These are phyloP conservation scores for Hevea brasiliensis DNA, from an alignment of 345 rosid genomes.

Conservation along the genomic window DNA sequence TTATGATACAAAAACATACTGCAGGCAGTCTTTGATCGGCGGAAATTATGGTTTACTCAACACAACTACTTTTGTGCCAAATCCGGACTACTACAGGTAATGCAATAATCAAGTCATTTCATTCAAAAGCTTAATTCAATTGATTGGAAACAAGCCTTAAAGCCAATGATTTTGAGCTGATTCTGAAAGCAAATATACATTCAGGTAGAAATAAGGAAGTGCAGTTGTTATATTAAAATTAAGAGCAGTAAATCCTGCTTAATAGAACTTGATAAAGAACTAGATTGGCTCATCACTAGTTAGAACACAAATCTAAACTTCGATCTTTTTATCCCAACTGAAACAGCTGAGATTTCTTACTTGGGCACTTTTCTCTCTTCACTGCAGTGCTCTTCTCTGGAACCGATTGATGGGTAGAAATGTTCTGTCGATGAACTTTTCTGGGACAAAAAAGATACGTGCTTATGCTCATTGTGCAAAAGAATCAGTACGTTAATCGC, in stretches of 20 bases:
- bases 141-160: not conserved
- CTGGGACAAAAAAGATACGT: slow-evolving; percentile 66
- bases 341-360: not conserved
- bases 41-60: slow-evolving; percentile 86
- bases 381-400: slow-evolving; percentile 90
- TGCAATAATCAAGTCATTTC: not conserved
- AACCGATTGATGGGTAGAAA: slow-evolving; percentile 79
- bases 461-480: slow-evolving; percentile 83
- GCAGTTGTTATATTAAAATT: not conserved
- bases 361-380: slow-evolving; percentile 17
- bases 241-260: not conserved
- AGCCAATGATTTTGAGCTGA: not conserved
- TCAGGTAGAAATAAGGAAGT: not conserved
- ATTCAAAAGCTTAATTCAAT: not conserved
- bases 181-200: not conserved
- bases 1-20: slow-evolving; percentile 76
- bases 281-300: not conserved
- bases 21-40: slow-evolving; percentile 87
- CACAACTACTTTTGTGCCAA: slow-evolving; percentile 73
- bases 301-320: too few species aligned
- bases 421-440: slow-evolving; percentile 58
- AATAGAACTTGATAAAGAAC: not conserved
- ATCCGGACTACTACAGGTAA: slow-evolving; percentile 84
- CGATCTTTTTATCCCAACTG: too few species aligned
- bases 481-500: slow-evolving; percentile 53